Evolutionary conservation across 2,329 filamentous ascomycete genomes (phyloP).

Genomic region (Catunica adiposa): DNA sequence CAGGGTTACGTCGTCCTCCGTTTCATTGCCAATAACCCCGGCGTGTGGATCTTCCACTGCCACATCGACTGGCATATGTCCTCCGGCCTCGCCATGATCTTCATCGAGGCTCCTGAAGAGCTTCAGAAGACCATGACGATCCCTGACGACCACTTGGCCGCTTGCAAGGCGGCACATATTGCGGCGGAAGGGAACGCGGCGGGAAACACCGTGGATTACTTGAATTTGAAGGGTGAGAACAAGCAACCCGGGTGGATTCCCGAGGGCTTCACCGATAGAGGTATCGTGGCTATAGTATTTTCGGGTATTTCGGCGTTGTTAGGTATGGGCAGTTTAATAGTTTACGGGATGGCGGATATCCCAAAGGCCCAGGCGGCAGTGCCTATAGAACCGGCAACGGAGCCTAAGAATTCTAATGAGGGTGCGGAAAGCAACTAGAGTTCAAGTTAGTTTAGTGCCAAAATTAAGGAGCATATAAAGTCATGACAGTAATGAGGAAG

Average conservation of each 20-base stretch:
- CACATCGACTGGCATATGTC: conserved; percentile 38
- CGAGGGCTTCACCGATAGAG: conserved; percentile 51
- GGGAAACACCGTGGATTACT: conserved; percentile 34
- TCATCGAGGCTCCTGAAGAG: conserved; percentile 19
- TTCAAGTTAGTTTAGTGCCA: background rate
- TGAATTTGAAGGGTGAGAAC: conserved; percentile 34
- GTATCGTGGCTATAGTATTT: conserved; percentile 60
- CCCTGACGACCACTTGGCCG: conserved; percentile 32
- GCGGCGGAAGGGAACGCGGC: conserved; percentile 41
- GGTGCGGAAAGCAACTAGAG: background rate
- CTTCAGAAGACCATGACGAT: conserved; percentile 39
- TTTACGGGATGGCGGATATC: conserved; percentile 12
- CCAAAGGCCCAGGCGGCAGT: background rate
- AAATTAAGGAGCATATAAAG: background rate
- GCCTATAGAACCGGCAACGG: background rate
- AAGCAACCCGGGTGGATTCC: conserved; percentile 40
- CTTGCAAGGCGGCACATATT: conserved; percentile 23
- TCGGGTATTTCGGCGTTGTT: conserved; percentile 52
- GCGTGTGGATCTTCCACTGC: conserved; percentile 27
- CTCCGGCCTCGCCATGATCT: conserved; percentile 26
- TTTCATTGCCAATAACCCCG: conserved; percentile 29
- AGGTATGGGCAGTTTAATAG: conserved; percentile 32
- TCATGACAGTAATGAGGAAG: background rate
- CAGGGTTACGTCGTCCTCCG: conserved; percentile 34
- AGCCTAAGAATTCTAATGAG: conserved; percentile 1